phyloP scores from a whole-genome alignment of 2,329 filamentous ascomycete genomes.

The Elsinoe arachidis region DNA sequence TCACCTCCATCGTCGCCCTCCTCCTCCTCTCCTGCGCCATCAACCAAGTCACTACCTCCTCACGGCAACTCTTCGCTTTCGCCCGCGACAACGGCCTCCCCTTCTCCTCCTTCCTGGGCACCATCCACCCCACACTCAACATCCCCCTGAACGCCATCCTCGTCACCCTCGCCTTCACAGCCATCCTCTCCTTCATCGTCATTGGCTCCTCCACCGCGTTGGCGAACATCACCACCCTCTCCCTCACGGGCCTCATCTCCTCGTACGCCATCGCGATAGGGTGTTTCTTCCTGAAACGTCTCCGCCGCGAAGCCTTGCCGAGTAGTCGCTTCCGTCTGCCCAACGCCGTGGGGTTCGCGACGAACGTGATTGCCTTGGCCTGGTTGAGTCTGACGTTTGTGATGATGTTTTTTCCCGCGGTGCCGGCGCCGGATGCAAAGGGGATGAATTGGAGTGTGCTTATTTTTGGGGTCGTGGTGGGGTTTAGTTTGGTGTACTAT shows the following conservation, averaged over 20 bases:
- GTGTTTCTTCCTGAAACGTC: slow-evolving; percentile 16
- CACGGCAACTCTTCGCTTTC: slow-evolving; percentile 24
- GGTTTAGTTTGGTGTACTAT: slow-evolving; percentile 17
- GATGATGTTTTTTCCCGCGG: slow-evolving; percentile 16
- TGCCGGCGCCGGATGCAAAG: slow-evolving; percentile 17
- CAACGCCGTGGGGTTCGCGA: neutral
- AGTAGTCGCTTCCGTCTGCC: slow-evolving; percentile 16
- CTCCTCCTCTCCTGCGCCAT: slow-evolving; percentile 22
- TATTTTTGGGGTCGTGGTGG: slow-evolving; percentile 19
- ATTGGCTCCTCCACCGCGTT: slow-evolving; percentile 20
- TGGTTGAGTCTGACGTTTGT: slow-evolving; percentile 15
- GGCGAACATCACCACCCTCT: slow-evolving; percentile 16
- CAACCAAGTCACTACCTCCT: slow-evolving; percentile 13
- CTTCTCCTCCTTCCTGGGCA: slow-evolving; percentile 21
- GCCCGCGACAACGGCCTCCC: slow-evolving; percentile 24
- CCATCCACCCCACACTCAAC: slow-evolving; percentile 21
- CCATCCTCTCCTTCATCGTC: slow-evolving; percentile 17
- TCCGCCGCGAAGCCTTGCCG: slow-evolving; percentile 15
- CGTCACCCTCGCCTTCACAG: slow-evolving; percentile 18
- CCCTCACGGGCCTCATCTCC: slow-evolving; percentile 14
- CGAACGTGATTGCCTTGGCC: slow-evolving; percentile 13
- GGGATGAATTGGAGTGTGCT: slow-evolving; percentile 25
- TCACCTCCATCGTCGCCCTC: slow-evolving; percentile 20
- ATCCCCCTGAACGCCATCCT: slow-evolving; percentile 26
- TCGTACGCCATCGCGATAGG: slow-evolving; percentile 17